phyloP scores from a whole-genome alignment of 805 yeast species.

The Candida xyloterini region DNA sequence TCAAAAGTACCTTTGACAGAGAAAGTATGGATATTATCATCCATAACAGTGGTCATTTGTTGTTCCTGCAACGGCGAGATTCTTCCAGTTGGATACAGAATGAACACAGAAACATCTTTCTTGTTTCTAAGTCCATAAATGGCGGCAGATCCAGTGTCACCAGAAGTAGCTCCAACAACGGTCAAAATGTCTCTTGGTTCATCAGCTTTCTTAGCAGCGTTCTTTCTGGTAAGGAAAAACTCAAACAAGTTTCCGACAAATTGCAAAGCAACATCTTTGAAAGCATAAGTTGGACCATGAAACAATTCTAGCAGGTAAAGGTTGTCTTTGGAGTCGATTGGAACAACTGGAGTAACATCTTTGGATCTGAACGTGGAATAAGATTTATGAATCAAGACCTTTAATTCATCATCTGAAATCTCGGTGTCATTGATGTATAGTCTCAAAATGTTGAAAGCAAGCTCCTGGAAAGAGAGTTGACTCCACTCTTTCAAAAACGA shows the following conservation, averaged over 20 bases:
- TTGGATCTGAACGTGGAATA: slow-evolving; percentile 87
- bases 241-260: slow-evolving; percentile 97
- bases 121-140: slow-evolving; percentile 96
- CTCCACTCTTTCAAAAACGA: slow-evolving; percentile 66
- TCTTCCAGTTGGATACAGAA: slow-evolving; percentile 94
- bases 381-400: slow-evolving; percentile 59
- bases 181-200: slow-evolving; percentile 76
- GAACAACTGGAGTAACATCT: slow-evolving; percentile 82
- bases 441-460: slow-evolving; percentile 84
- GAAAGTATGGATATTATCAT: slow-evolving; percentile 88
- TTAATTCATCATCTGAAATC: slow-evolving; percentile 68
- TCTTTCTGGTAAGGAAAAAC: slow-evolving; percentile 78
- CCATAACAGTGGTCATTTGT: slow-evolving; percentile 97
- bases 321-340: slow-evolving; percentile 49
- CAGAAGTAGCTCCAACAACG: slow-evolving; percentile 98
- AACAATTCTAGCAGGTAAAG: slow-evolving; percentile 84
- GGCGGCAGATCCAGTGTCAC: slow-evolving; percentile 99
- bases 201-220: slow-evolving; percentile 43
- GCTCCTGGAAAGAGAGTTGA: slow-evolving; percentile 71
- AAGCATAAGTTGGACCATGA: slow-evolving; percentile 99
- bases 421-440: slow-evolving; percentile 71
- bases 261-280: slow-evolving; percentile 97
- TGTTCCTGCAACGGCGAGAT: slow-evolving; percentile 97
- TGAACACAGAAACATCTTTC: slow-evolving; percentile 96
- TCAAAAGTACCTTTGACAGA: slow-evolving; percentile 96